Evolutionary conservation across 331 rosid species (phyloP).

Genomic region (Phaseolus coccineus): DNA sequence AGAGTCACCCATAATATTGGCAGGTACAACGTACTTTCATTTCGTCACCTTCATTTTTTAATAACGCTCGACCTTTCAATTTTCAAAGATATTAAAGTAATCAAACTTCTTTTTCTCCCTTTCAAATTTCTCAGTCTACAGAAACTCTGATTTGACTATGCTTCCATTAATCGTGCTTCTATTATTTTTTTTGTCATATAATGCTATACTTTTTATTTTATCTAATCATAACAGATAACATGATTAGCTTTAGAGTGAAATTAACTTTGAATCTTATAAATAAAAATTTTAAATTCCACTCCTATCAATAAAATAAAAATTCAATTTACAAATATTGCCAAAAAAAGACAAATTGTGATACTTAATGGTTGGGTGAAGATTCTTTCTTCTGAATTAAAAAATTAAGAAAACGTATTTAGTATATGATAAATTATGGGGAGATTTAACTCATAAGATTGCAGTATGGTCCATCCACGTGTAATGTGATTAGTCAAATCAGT

Average conservation of each 20-base stretch:
- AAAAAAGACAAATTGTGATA: too few relatives aligned
- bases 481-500: neutral
- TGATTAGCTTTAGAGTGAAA: too few relatives aligned
- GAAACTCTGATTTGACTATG: neutral
- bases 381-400: neutral
- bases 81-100: neutral
- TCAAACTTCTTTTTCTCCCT: neutral
- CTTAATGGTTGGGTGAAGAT: neutral
- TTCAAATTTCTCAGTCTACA: neutral
- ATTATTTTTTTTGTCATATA: neutral
- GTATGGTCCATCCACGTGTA: conserved; percentile 31
- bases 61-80: neutral
- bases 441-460: conserved; percentile 19
- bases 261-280: too few relatives aligned
- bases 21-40: conserved; percentile 33
- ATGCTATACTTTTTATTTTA: neutral
- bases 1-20: neutral
- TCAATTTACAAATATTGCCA: too few relatives aligned
- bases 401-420: neutral
- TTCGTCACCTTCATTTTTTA: conserved; percentile 18
- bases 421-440: neutral
- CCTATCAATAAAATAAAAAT: too few relatives aligned
- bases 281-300: too few relatives aligned
- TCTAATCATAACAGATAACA: neutral
- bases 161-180: too few relatives aligned